Evolutionary conservation across 164 flowering plant genomes (phyloP).

Genomic region (Stephania japonica): DNA sequence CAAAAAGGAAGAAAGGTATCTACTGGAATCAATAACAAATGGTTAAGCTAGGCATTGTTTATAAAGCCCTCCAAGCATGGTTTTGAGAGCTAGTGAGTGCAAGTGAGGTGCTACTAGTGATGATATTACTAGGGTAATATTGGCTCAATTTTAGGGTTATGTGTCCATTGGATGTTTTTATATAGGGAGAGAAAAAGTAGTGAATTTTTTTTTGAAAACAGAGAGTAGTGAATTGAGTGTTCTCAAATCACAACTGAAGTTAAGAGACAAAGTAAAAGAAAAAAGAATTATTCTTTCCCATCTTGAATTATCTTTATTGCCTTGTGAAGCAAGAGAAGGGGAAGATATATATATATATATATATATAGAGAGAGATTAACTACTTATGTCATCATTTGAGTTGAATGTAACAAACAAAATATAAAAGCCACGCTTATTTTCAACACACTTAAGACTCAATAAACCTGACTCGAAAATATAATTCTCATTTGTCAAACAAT

Average conservation of each 20-base stretch:
- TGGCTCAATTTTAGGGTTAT: neutral
- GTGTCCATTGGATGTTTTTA: too few relatives aligned
- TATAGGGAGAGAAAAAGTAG: neutral
- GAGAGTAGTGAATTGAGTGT: neutral
- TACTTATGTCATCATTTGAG: too few relatives aligned
- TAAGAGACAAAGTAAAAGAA: neutral
- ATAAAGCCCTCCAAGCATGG: slow-evolving; percentile 2
- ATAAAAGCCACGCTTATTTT: too few relatives aligned
- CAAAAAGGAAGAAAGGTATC: slow-evolving; percentile 12
- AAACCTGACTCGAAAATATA: too few relatives aligned
- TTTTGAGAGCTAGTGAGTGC: slow-evolving; percentile 2
- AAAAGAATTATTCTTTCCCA: neutral
- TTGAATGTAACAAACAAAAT: too few relatives aligned
- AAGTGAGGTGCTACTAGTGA: neutral
- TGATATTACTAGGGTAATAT: neutral
- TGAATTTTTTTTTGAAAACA: neutral
- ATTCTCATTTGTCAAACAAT: too few relatives aligned
- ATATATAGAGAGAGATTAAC: too few relatives aligned
- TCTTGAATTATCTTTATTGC: neutral
- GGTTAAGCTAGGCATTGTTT: neutral
- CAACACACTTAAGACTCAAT: too few relatives aligned
- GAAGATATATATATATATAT: neutral
- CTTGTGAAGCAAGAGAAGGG: neutral
- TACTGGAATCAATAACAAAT: slow-evolving; percentile 6
- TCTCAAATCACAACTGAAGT: neutral